Percentiles rank a stretch among this genome's conserved stretches.
These are phyloP conservation scores for Zymoseptoria tritici DNA, from an alignment of 2,329 filamentous ascomycete genomes.

Conservation along the genomic window DNA sequence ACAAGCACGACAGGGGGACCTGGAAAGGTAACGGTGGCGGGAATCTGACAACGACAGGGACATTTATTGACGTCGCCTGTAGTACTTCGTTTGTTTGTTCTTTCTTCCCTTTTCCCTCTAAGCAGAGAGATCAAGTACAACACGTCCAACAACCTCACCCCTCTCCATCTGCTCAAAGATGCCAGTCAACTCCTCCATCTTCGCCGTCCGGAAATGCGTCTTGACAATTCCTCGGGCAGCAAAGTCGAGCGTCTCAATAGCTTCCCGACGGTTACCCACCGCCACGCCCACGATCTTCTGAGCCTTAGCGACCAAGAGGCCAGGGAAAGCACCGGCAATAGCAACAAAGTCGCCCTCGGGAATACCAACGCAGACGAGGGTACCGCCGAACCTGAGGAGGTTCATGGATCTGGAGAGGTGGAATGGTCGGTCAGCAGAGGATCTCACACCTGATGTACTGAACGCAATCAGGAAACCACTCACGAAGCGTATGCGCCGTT, in stretches of 20 bases:
- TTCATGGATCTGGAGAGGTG: constrained; percentile 25
- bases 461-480: neutral
- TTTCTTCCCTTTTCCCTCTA: neutral
- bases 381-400: constrained; percentile 39
- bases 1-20: neutral
- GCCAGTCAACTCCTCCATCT: constrained; percentile 41
- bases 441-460: neutral
- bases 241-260: constrained; percentile 43
- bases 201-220: constrained; percentile 40
- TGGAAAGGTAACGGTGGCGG: no score
- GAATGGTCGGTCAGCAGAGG: neutral
- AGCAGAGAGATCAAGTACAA: constrained; percentile 38
- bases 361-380: constrained; percentile 41
- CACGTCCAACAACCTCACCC: constrained; percentile 39
- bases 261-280: constrained; percentile 41
- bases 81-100: neutral
- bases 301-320: constrained; percentile 36
- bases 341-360: constrained; percentile 42
- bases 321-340: constrained; percentile 36
- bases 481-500: constrained; percentile 40
- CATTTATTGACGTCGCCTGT: neutral
- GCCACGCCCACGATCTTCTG: constrained; percentile 40
- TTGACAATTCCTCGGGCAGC: constrained; percentile 40
- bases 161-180: constrained; percentile 42
- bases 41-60: neutral